Base-by-base conservation (phyloP, 164 flowering plant species). In the Vitis riparia region DNA sequence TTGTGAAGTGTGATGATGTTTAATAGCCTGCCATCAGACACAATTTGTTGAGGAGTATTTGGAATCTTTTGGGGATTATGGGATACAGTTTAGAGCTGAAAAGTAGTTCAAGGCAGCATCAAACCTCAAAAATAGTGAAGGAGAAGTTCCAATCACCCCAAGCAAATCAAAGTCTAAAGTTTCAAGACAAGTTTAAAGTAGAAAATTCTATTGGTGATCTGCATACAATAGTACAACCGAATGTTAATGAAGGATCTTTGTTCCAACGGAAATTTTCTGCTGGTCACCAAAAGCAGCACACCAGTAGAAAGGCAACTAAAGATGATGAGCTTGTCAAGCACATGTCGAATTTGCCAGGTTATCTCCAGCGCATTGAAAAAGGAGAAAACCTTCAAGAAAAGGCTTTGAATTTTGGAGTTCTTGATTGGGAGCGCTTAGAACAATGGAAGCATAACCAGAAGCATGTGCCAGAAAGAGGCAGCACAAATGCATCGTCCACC, bases 341-440 rank as follows among this genome's bases (percentile, higher is more conserved):
- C 84, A 95, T 93, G 95, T 91, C 98, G 5, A 86, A 87, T 73
- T 76, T 93, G 67, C 99, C 99, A 0, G 66, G 75, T 66, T 93
- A 85, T 80, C 88, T 92, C 57, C 89, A 84, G 77, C 84, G 72
- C 5, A 29, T 78, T 66, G 88, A 88, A 60, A 82, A 52, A 60
- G 86, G 78, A 70, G 85, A 77, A 73, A 83, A 72, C 57, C 37
- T 73, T 30, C 86, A 82, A 72, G 90, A 79, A 51, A 88, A 84
- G 73, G 87, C 90, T 44, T 80, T 91, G 73, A 91, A 84, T 79
- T 78, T 93, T 70, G 99, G 97, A 27, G 99, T 95, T 71, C 87
- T 94, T 66, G 96, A 91, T 69, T 92, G 96, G 97, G 73, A 76
- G 30, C 88, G 81, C 57, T 78, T 95, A 7, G 97, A 93, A 66